Evolutionary conservation across 2,329 filamentous ascomycete species (phyloP).

Genomic region (Colletotrichum musicola): DNA sequence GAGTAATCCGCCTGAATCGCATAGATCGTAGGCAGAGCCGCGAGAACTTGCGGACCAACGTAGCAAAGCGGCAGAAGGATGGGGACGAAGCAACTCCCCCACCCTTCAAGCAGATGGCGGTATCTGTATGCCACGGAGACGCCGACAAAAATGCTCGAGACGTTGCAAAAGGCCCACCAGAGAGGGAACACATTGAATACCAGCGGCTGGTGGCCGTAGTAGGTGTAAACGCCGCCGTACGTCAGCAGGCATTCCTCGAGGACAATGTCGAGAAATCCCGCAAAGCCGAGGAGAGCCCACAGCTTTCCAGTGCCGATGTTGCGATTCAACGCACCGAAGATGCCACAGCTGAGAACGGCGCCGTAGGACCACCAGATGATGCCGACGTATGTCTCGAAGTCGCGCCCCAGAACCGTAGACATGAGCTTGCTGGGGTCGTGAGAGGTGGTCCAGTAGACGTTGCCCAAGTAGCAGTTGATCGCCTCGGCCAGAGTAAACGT

Average conservation of each 20-base stretch:
- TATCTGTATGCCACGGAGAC: slow-evolving; percentile 14
- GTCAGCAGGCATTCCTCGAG: slow-evolving; percentile 26
- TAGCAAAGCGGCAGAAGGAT: slow-evolving; percentile 17
- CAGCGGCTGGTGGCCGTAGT: slow-evolving; percentile 26
- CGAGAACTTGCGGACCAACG: not conserved
- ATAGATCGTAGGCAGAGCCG: slow-evolving; percentile 17
- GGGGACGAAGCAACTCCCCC: not conserved
- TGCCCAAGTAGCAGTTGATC: slow-evolving; percentile 11
- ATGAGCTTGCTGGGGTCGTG: slow-evolving; percentile 10
- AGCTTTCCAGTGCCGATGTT: not conserved
- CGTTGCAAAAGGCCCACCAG: slow-evolving; percentile 30
- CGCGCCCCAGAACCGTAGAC: slow-evolving; percentile 11
- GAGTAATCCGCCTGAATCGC: not conserved
- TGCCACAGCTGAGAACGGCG: slow-evolving; percentile 12
- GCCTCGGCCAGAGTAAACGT: slow-evolving; percentile 8
- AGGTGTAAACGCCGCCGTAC: slow-evolving; percentile 13
- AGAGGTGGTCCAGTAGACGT: slow-evolving; percentile 11
- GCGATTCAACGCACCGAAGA: slow-evolving; percentile 17
- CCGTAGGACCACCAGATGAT: slow-evolving; percentile 28
- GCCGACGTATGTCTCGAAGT: slow-evolving; percentile 17
- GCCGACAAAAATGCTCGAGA: slow-evolving; percentile 19
- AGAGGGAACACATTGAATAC: slow-evolving; percentile 17
- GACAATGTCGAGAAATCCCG: slow-evolving; percentile 1
- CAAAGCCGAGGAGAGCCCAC: not conserved
- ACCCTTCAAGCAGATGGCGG: slow-evolving; percentile 12